Evolutionary conservation across 306 rosid species (phyloP), one percentile per base, ranked within the genome.

Genomic region (Prunus padus): DNA sequence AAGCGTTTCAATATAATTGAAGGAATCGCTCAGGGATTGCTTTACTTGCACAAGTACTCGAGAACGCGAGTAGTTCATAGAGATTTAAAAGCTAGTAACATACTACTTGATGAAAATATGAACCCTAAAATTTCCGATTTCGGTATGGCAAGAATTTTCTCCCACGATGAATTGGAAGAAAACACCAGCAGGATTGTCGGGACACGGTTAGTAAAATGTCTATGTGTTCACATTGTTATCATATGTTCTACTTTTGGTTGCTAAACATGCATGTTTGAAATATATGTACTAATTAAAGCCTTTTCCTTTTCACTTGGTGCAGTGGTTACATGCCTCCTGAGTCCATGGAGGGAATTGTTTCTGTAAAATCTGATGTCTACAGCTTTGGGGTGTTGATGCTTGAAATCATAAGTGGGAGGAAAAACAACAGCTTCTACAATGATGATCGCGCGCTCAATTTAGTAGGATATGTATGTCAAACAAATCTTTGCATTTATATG

Each of bases 191-290:
- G 15, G 33, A 40, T 79, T 60, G 76, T 79, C 51, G 81, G 84
- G 50, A 79, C 86, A 44, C 65, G 60, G 69, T 75, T 68, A 76
- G 84, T 67, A 72, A 23, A 69, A 4, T 31, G 37, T 31, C 37
- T 31, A 7, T 31, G 37, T 4, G 37, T 31, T 31, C 37, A 31
- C 30, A 12, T 30, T 42, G 14, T 60, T 1, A 57, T 8, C 63
- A 8, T 8, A 20, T 56, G 11, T 2, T 56, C 22, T 2, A 14
- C 50, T 23, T 5, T 15, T 44, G 37, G 33, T 4, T 23, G 0
- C 50, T 63, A 33, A 51, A 8, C 47, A 40, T 30, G 15, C 49
- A 68, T 25, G 19, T 63, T 64, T 62, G 54, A 46, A 11, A 50
- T 50, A 16, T 50, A 50, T 16, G 55, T 15, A 50, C 18, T 50